Conservation (phyloP, 768 basidiomycete species). For the Lactarius quietus region DNA sequence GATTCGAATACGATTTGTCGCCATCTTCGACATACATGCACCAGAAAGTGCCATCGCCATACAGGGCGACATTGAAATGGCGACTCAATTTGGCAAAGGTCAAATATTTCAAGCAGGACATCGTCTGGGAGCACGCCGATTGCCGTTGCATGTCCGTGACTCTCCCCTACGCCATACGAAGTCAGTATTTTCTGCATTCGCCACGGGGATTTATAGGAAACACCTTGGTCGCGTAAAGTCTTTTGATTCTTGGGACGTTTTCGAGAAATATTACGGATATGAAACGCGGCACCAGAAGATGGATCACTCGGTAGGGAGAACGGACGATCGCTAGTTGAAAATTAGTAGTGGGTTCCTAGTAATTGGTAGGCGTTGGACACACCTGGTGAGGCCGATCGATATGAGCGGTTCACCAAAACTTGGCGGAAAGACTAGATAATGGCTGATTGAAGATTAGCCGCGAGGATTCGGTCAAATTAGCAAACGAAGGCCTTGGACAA, state of each 20-base stretch:
- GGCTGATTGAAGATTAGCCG: background rate
- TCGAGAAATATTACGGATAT: background rate
- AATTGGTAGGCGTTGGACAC: background rate
- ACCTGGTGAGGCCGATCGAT: background rate
- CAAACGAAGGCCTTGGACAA: background rate
- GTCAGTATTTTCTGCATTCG: background rate
- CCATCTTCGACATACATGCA: background rate
- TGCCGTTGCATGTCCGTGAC: background rate
- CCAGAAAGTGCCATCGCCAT: background rate
- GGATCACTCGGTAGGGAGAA: background rate
- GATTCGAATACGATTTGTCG: background rate
- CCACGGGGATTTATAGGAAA: background rate
- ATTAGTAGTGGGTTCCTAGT: background rate
- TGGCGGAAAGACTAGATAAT: background rate
- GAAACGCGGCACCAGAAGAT: background rate
- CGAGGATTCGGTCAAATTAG: background rate
- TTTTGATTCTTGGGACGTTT: background rate
- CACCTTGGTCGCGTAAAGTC: background rate
- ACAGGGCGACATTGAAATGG: too few species aligned
- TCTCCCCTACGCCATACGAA: background rate
- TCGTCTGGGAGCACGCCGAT: background rate
- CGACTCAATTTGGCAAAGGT: background rate
- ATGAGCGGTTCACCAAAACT: background rate
- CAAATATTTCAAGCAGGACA: background rate
- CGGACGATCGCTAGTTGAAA: background rate